phyloP scores from a whole-genome alignment of 2,329 filamentous ascomycete species.

The Verticillium dahliae region DNA sequence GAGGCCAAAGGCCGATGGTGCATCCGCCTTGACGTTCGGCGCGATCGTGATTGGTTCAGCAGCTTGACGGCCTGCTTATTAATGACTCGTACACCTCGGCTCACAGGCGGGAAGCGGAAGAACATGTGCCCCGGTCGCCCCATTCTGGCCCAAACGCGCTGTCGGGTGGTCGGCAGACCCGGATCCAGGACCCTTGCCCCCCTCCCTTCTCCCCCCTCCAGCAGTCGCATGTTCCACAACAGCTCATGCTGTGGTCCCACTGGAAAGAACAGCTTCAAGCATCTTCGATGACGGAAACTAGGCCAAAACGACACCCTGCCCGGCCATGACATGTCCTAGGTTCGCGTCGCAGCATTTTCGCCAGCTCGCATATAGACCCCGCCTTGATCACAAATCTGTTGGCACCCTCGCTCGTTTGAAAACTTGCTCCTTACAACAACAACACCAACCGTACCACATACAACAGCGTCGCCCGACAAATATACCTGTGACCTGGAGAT shows the following conservation, averaged over 20 bases:
- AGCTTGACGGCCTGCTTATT: not conserved
- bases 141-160: not conserved
- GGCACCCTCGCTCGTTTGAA: not conserved
- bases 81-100: not conserved
- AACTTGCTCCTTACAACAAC: not conserved
- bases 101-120: not conserved
- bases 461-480: not conserved
- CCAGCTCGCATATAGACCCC: not conserved
- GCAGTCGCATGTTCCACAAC: not conserved
- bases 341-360: not conserved
- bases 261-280: not conserved
- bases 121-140: not conserved
- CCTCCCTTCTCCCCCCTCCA: too few species aligned
- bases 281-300: not conserved
- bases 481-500: not conserved
- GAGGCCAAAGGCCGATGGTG: not conserved
- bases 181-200: not conserved
- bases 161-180: not conserved
- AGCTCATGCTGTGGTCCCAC: not conserved
- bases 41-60: not conserved
- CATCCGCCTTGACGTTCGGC: not conserved
- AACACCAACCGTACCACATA: not conserved
- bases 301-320: not conserved
- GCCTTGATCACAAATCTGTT: not conserved
- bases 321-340: not conserved